Base-by-base conservation (phyloP, 2,329 filamentous ascomycete species). In the Paracoccidioides lutzii region DNA sequence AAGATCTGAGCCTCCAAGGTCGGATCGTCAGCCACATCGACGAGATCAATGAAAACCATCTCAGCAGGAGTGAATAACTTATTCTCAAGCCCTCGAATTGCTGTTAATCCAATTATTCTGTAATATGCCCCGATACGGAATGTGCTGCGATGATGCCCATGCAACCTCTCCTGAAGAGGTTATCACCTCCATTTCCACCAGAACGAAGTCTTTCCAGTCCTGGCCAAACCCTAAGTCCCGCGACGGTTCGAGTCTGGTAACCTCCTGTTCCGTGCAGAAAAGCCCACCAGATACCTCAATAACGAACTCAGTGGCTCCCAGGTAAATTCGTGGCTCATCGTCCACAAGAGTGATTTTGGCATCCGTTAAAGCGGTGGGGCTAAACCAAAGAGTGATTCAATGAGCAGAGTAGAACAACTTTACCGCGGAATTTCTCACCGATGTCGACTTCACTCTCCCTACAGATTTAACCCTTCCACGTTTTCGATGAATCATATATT, bases 361-460 rank as follows among this genome's bases (percentile, higher is more conserved):
- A 62, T 73, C 22, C 12, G 72, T 71, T 7, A 54, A 60, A 7
- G 64, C 69, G 0, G 12, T 53, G 8, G 52, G 61, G 15, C 60
- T 75, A 5, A 30, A 74, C 0, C 68, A 75, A 0, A 5, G 37
- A 5, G 57, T 66, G 9, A 55, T 75, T 1, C 59, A 60, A 4
- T 77, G 74, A 75, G 22, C 54, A 4, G 53, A 46, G 4, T 77
- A 75, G 76, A 70, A 67, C 35, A 41, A 15, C 2, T 64, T 74
- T 22, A 57, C 69, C 44, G 58, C 54, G 37, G 59, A 67, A 54
- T 59, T 76, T 2, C 52, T 72, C 9, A 54, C 61, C 3, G 40
- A 61, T 15, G 59, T 61, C 14, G 58, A 63, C 38, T 60, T 65
- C 74, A 79, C 63, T 69, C 73, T 54, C 71, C 74, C 50, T 70